Evolutionary conservation across 768 basidiomycete genomes (phyloP).

Genomic region (Termitomyces sp.): DNA sequence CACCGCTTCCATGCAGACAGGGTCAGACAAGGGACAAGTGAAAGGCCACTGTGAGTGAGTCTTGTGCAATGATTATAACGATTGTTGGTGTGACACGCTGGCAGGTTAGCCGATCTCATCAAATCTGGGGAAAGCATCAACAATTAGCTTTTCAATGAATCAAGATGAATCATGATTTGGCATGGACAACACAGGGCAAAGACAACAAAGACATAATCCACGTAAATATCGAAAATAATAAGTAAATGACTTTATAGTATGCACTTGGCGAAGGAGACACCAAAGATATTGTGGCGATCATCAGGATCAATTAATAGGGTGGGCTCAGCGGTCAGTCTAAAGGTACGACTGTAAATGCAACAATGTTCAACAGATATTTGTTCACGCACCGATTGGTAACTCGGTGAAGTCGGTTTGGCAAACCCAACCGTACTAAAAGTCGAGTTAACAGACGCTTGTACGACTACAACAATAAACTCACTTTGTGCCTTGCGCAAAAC

Average conservation of each 20-base stretch:
- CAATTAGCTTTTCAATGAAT: background rate
- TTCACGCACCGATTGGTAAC: background rate
- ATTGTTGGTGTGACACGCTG: slow-evolving; percentile 8
- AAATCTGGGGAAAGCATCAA: slow-evolving; percentile 4
- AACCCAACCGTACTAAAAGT: slow-evolving; percentile 7
- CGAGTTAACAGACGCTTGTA: background rate
- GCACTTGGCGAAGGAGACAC: slow-evolving; percentile 10
- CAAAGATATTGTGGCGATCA: slow-evolving; percentile 8
- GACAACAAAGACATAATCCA: background rate
- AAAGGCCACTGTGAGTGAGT: slow-evolving; percentile 8
- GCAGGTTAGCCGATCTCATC: slow-evolving; percentile 6
- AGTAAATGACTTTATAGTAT: background rate
- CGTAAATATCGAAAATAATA: background rate
- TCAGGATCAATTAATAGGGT: slow-evolving; percentile 1
- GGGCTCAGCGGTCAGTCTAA: slow-evolving; percentile 2
- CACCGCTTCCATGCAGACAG: slow-evolving; percentile 37
- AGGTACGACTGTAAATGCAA: background rate
- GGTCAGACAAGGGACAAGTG: background rate
- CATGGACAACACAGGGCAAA: background rate
- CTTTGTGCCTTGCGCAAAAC: slow-evolving; percentile 25
- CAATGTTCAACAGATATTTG: background rate
- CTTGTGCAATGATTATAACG: slow-evolving; percentile 2
- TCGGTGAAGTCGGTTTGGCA: slow-evolving; percentile 1
- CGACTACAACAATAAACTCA: slow-evolving; percentile 8
- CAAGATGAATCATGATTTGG: background rate